A percentile compares a stretch with the other conserved stretches of the same genome.
phyloP scores from a whole-genome alignment of 805 yeast species.

The Kazachstania martiniae region DNA sequence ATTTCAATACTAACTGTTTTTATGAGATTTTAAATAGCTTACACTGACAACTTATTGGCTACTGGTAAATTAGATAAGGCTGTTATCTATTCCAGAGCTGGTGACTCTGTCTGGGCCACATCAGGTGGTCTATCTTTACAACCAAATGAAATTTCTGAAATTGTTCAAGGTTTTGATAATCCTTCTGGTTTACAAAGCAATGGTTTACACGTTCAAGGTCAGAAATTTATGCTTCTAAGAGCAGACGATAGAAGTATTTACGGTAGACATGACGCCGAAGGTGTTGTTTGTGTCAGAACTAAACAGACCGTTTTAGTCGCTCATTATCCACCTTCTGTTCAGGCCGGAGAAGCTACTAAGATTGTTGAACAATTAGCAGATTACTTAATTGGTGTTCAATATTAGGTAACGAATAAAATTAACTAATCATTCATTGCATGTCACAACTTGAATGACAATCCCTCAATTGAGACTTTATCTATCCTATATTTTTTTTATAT shows the following conservation, averaged over 20 bases:
- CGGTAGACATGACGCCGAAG: slow-evolving; percentile 84
- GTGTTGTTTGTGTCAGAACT: slow-evolving; percentile 85
- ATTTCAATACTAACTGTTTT: not conserved
- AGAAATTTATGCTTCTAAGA: slow-evolving; percentile 76
- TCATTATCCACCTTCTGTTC: slow-evolving; percentile 87
- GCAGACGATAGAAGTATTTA: slow-evolving; percentile 91
- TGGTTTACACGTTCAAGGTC: slow-evolving; percentile 78
- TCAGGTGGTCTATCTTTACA: slow-evolving; percentile 55
- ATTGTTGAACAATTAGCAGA: slow-evolving; percentile 95
- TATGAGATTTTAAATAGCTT: slow-evolving; percentile 41
- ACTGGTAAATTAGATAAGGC: slow-evolving; percentile 89
- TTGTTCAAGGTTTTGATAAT: slow-evolving; percentile 73
- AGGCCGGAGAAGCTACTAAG: slow-evolving; percentile 90
- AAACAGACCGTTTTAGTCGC: slow-evolving; percentile 86
- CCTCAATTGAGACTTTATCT: too few species aligned
- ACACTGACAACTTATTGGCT: slow-evolving; percentile 84
- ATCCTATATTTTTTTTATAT: too few species aligned
- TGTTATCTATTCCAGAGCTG: slow-evolving; percentile 87
- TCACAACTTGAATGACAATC: too few species aligned
- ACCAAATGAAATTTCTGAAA: slow-evolving; percentile 57
- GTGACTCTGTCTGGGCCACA: slow-evolving; percentile 91
- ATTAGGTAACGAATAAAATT: slow-evolving; percentile 32
- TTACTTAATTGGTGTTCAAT: slow-evolving; percentile 79
- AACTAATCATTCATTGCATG: not conserved
- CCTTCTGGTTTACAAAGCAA: slow-evolving; percentile 69